Evolutionary conservation across 768 basidiomycete species (phyloP).

Genomic region (Aureoboletus auriporus): DNA sequence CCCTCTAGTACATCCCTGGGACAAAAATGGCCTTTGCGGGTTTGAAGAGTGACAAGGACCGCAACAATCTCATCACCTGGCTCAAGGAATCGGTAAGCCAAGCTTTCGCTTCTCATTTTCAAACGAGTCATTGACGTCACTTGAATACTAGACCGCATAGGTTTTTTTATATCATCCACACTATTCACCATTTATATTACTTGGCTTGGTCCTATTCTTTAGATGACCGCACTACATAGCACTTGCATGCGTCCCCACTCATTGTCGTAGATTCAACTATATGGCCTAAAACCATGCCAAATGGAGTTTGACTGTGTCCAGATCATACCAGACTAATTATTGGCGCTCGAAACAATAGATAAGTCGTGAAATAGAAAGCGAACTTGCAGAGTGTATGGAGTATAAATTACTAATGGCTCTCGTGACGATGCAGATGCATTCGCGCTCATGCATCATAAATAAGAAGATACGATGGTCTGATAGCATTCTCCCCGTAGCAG

Average conservation of each 20-base stretch:
- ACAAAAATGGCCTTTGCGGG: conserved; percentile 99
- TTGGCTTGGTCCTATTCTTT: conserved; percentile 30
- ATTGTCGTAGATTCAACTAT: conserved; percentile 2
- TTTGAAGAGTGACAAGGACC: conserved; percentile 97
- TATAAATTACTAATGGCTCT: not conserved
- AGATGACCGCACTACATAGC: conserved; percentile 30
- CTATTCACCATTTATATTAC: conserved; percentile 24
- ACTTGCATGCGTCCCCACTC: conserved; percentile 28
- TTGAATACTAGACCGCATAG: conserved; percentile 24
- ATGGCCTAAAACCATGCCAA: no score
- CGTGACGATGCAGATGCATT: not conserved
- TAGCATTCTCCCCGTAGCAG: conserved; percentile 68
- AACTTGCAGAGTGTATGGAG: not conserved
- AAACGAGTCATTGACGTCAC: not conserved
- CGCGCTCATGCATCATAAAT: conserved; percentile 51
- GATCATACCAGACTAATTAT: not conserved
- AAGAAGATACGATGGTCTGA: conserved; percentile 66
- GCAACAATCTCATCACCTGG: conserved; percentile 87
- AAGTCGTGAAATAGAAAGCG: not conserved
- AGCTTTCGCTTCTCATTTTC: not conserved
- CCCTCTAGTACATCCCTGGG: conserved; percentile 82
- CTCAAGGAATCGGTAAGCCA: conserved; percentile 69
- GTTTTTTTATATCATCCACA: conserved; percentile 14
- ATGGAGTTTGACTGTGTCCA: not conserved
- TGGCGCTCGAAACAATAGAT: conserved; percentile 3